Percentiles rank a stretch among this genome's conserved stretches.
phyloP scores from a whole-genome alignment of 345 rosid species.

The Eucalyptus cladocalyx region DNA sequence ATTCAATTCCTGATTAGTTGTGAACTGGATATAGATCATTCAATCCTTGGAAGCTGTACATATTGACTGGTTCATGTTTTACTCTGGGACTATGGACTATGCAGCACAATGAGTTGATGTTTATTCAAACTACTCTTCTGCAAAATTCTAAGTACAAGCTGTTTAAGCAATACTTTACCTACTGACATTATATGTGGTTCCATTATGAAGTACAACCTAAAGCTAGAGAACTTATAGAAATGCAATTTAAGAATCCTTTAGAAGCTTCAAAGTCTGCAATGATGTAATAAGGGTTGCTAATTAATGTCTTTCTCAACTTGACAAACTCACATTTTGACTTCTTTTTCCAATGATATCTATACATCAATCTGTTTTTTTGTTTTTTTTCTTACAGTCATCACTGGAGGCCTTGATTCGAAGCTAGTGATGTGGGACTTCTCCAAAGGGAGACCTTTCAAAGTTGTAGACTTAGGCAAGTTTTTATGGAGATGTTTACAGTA shows the following conservation, averaged over 20 bases:
- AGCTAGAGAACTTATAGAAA: neutral
- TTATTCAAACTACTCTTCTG: neutral
- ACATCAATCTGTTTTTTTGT: neutral
- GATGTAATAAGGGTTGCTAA: neutral
- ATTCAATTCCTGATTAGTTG: neutral
- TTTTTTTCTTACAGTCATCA: conserved; percentile 32
- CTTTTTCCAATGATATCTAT: neutral
- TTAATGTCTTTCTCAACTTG: neutral
- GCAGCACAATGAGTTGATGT: neutral
- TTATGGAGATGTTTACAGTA: neutral
- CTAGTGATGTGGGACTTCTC: conserved; percentile 93
- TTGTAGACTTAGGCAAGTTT: conserved; percentile 60
- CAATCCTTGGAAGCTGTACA: neutral
- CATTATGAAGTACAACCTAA: neutral
- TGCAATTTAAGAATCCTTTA: neutral
- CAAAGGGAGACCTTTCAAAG: conserved; percentile 58
- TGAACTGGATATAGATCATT: neutral
- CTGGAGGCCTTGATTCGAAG: conserved; percentile 91
- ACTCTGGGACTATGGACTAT: neutral
- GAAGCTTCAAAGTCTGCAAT: neutral
- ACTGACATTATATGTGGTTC: neutral
- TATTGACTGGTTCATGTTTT: neutral
- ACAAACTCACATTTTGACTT: neutral
- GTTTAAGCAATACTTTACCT: neutral
- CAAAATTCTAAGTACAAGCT: neutral